These are phyloP conservation scores for Sungouiozyma ichnusensis DNA, from an alignment of 805 yeast species.

Conservation along the genomic window DNA sequence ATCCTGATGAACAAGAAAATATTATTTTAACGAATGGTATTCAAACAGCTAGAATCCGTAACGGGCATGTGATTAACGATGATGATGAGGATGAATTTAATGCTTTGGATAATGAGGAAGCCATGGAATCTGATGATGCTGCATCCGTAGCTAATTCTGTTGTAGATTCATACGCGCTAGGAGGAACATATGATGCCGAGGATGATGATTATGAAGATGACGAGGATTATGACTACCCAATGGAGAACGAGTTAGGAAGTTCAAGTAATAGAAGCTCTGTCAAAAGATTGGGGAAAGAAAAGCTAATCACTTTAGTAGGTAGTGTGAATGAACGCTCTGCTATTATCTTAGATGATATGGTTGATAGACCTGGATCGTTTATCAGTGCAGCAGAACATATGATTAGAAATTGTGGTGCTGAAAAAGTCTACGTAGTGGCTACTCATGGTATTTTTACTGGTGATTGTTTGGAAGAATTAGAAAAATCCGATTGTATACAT, in stretches of 20 bases:
- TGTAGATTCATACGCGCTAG: conserved; percentile 49
- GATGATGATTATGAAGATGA: conserved; percentile 81
- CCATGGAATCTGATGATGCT: conserved; percentile 25
- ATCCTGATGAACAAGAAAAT: conserved; percentile 50
- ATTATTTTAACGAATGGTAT: conserved; percentile 67
- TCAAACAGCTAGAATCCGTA: conserved; percentile 91
- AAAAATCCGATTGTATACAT: conserved; percentile 73
- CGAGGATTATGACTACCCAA: conserved; percentile 30
- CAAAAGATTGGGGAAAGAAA: conserved; percentile 41
- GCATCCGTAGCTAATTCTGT: conserved; percentile 15
- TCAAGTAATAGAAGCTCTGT: conserved; percentile 6
- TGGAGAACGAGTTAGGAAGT: not conserved
- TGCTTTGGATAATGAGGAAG: conserved; percentile 18
- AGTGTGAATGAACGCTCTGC: conserved; percentile 89
- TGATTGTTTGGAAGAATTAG: conserved; percentile 70
- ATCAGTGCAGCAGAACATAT: conserved; percentile 98
- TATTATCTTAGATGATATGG: conserved; percentile 91
- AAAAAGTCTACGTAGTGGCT: conserved; percentile 78
- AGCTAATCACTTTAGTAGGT: conserved; percentile 91
- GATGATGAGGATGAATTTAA: conserved; percentile 35
- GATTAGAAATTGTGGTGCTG: conserved; percentile 92
- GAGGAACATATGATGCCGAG: conserved; percentile 70
- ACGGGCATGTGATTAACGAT: conserved; percentile 95
- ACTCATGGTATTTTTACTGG: conserved; percentile 94
- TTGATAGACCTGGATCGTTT: conserved; percentile 88